Conservation (phyloP, 805 yeast species). For the Barnettozyma siamensis region DNA sequence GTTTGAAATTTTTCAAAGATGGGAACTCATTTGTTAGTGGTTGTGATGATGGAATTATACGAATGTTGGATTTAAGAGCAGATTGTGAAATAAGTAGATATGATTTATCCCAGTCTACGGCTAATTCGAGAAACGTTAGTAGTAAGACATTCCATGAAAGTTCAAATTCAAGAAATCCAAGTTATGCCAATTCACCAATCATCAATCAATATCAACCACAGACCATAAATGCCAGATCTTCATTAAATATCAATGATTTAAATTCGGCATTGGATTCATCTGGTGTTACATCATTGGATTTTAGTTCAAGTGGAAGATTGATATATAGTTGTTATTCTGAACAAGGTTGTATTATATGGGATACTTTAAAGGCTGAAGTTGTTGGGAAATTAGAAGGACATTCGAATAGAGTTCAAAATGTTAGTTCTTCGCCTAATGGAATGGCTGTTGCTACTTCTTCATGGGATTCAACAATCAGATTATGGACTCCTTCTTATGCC, state of each 20-base stretch:
- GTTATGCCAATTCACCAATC: slow-evolving; percentile 10
- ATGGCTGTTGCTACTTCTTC: slow-evolving; percentile 71
- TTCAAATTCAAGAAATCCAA: slow-evolving; percentile 2
- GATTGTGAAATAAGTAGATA: slow-evolving; percentile 63
- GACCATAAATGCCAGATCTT: slow-evolving; percentile 16
- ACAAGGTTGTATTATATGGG: slow-evolving; percentile 74
- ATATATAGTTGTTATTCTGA: slow-evolving; percentile 74
- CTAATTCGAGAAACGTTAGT: slow-evolving; percentile 2
- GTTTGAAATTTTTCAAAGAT: slow-evolving; percentile 59
- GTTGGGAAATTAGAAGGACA: slow-evolving; percentile 68
- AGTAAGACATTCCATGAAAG: slow-evolving; percentile 14
- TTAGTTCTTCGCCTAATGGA: slow-evolving; percentile 69
- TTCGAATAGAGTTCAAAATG: slow-evolving; percentile 52
- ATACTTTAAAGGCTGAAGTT: slow-evolving; percentile 55
- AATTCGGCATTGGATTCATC: slow-evolving; percentile 41
- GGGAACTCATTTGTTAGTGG: slow-evolving; percentile 70
- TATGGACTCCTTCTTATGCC: slow-evolving; percentile 46
- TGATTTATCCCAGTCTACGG: slow-evolving; percentile 22
- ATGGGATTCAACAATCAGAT: slow-evolving; percentile 68
- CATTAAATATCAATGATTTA: slow-evolving; percentile 22
- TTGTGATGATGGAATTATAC: slow-evolving; percentile 68
- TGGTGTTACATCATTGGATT: slow-evolving; percentile 70
- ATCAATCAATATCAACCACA: slow-evolving; percentile 7
- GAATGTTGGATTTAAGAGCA: slow-evolving; percentile 69
- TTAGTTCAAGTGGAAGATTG: slow-evolving; percentile 68